Evolutionary conservation across 306 rosid genomes (phyloP).

Genomic region (cucumber (Cucumis sativus)): DNA sequence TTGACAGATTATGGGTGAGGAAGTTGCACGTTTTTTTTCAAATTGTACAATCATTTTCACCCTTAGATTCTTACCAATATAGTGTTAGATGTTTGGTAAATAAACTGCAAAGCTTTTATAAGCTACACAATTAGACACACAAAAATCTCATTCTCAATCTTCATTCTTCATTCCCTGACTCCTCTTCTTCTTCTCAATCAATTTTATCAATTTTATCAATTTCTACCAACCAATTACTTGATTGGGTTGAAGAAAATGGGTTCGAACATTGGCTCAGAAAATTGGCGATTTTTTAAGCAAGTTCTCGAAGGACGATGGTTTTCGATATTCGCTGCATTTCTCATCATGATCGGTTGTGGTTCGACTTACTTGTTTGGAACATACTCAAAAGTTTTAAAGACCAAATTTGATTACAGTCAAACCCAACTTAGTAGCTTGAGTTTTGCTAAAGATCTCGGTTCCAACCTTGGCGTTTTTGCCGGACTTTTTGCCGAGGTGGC

Average conservation of each 20-base stretch:
- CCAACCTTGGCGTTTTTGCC: conserved; percentile 17
- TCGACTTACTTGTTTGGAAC: conserved; percentile 21
- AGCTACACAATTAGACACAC: background rate
- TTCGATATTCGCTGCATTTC: background rate
- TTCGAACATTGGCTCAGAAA: background rate
- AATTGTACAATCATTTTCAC: background rate
- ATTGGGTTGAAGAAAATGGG: background rate
- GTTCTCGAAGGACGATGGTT: conserved; percentile 13
- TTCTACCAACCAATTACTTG: background rate
- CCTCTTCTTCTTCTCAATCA: background rate
- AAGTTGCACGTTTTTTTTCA: background rate
- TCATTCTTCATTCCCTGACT: no score
- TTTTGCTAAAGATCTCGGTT: conserved; percentile 27
- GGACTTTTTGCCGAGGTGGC: conserved; percentile 5
- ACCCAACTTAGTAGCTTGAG: conserved; percentile 10
- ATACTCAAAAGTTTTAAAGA: conserved; percentile 21
- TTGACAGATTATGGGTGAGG: background rate
- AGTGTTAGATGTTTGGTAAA: background rate
- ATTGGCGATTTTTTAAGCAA: background rate
- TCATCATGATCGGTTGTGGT: conserved; percentile 20
- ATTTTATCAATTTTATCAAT: no score
- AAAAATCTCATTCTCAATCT: background rate
- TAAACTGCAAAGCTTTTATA: background rate
- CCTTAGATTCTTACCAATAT: background rate
- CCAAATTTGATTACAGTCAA: conserved; percentile 21